These are phyloP conservation scores for Entomortierella beljakovae DNA, from an alignment of 192 early-diverging fungal genomes.

Conservation along the genomic window DNA sequence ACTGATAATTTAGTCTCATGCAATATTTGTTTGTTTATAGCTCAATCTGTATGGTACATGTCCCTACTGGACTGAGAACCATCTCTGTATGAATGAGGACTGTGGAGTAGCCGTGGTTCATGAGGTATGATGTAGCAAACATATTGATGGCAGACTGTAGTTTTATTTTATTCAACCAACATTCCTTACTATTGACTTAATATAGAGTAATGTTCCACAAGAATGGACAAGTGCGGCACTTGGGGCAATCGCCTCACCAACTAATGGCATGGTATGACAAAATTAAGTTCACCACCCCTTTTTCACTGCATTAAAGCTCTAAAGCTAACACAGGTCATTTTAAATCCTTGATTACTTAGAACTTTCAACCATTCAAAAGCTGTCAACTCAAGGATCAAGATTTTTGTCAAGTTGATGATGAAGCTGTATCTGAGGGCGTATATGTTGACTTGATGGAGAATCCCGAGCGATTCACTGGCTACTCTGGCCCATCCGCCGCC, in stretches of 20 bases:
- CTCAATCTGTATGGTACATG: slow-evolving; percentile 90
- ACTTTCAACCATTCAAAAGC: slow-evolving; percentile 63
- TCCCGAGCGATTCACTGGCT: slow-evolving; percentile 97
- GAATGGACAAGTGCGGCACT: slow-evolving; percentile 71
- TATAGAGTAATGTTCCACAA: slow-evolving; percentile 56
- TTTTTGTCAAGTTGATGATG: slow-evolving; percentile 92
- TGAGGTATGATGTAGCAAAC: slow-evolving; percentile 60
- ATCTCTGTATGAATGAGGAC: slow-evolving; percentile 83
- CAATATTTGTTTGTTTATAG: slow-evolving; percentile 36
- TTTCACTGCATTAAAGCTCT: too few relatives aligned
- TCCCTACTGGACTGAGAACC: slow-evolving; percentile 90
- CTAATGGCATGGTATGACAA: slow-evolving; percentile 60
- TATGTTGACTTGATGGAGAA: slow-evolving; percentile 92
- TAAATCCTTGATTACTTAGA: too few relatives aligned
- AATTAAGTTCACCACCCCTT: too few relatives aligned
- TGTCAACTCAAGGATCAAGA: slow-evolving; percentile 80
- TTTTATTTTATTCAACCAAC: not conserved
- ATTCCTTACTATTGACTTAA: not conserved
- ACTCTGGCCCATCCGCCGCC: slow-evolving; percentile 87
- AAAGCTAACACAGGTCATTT: not conserved
- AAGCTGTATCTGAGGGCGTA: slow-evolving; percentile 73
- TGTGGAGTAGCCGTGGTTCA: slow-evolving; percentile 89
- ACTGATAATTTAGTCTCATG: not conserved
- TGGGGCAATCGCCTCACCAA: slow-evolving; percentile 77
- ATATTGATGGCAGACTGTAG: too few relatives aligned